Evolutionary conservation across 805 yeast genomes (phyloP).

Genomic region (Candida corydali): DNA sequence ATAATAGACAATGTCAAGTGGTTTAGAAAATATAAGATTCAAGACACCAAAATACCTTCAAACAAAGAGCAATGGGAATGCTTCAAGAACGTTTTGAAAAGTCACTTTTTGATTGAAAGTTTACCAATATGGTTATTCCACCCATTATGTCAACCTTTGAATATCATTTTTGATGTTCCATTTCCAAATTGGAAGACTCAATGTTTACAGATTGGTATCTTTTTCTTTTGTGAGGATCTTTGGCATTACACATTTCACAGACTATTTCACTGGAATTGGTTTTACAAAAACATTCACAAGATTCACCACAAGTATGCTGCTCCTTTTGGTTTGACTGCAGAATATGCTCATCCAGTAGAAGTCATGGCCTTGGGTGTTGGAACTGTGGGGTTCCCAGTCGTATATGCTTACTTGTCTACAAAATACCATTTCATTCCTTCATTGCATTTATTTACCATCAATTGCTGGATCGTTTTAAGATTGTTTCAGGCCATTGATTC

Average conservation of each 20-base stretch:
- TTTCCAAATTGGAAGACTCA: conserved; percentile 68
- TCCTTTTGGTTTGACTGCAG: conserved; percentile 96
- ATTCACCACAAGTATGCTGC: conserved; percentile 98
- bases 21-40: conserved; percentile 85
- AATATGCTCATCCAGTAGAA: conserved; percentile 95
- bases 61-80: conserved; percentile 91
- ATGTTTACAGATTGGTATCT: conserved; percentile 62
- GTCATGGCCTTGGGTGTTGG: conserved; percentile 90
- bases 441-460: conserved; percentile 85
- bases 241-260: conserved; percentile 99
- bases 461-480: conserved; percentile 82
- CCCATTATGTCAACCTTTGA: conserved; percentile 79
- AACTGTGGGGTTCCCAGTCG: conserved; percentile 91
- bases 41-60: conserved; percentile 77
- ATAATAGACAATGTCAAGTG: conserved; percentile 81
- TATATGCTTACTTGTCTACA: conserved; percentile 72
- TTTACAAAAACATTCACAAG: conserved; percentile 91
- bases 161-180: conserved; percentile 76
- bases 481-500: conserved; percentile 96
- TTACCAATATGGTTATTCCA: conserved; percentile 97
- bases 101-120: conserved; percentile 91
- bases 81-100: conserved; percentile 72
- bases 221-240: conserved; percentile 84
- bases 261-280: conserved; percentile 78
- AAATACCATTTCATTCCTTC: conserved; percentile 29